Evolutionary conservation across 1,139 yeast species (phyloP).

Genomic region (Candida neerlandica): DNA sequence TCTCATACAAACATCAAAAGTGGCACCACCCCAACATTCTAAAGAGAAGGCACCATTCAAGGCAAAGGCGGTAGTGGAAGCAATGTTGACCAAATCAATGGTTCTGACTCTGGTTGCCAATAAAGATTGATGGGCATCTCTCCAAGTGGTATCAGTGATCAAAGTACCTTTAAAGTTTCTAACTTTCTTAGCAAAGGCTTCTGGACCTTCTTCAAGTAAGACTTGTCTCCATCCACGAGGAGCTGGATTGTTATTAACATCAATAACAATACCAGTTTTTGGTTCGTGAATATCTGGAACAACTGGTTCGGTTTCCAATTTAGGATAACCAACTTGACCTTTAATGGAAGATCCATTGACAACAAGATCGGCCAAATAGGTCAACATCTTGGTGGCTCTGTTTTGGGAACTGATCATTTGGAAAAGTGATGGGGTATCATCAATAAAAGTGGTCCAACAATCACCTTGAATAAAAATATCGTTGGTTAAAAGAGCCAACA

Average conservation of each 20-base stretch:
- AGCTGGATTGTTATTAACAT: conserved; percentile 54
- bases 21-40: conserved; percentile 99
- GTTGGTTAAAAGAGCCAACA: conserved; percentile 89
- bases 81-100: conserved; percentile 85
- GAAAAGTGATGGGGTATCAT: conserved; percentile 94
- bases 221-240: conserved; percentile 92
- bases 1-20: conserved; percentile 98
- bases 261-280: conserved; percentile 55
- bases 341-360: conserved; percentile 94
- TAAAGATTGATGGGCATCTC: conserved; percentile 99
- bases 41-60: conserved; percentile 88
- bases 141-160: conserved; percentile 98
- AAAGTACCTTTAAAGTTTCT: conserved; percentile 83
- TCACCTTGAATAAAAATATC: conserved; percentile 85
- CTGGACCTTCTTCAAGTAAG: conserved; percentile 83
- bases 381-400: conserved; percentile 92
- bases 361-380: conserved; percentile 86
- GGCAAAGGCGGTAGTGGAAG: conserved; percentile 92
- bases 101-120: conserved; percentile 98
- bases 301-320: conserved; percentile 70
- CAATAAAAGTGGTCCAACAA: conserved; percentile 99
- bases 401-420: conserved; percentile 94
- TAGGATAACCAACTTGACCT: conserved; percentile 94
- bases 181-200: conserved; percentile 82
- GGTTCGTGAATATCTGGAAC: conserved; percentile 73